phyloP scores from a whole-genome alignment of 352 stramenopile species.

The Phytophthora uliginosa region DNA sequence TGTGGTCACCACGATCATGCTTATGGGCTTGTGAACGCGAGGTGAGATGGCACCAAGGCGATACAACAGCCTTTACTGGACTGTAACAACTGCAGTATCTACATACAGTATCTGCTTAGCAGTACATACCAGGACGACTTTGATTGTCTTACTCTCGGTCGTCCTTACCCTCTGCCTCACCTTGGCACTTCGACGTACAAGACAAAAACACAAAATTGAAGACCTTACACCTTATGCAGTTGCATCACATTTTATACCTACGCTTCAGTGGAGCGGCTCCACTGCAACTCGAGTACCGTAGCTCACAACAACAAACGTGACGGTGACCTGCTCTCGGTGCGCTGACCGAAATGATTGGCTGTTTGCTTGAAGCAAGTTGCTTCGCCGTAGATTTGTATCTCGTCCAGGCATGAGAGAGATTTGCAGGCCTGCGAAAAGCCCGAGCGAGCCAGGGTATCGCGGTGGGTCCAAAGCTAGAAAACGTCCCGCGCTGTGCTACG shows the following conservation, averaged over 20 bases:
- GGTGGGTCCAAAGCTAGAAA: slow-evolving; percentile 12
- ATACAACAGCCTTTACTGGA: not conserved
- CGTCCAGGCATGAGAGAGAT: not conserved
- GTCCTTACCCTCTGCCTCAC: too few species aligned
- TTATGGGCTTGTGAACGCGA: not conserved
- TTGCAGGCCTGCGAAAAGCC: not conserved
- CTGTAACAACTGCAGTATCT: not conserved
- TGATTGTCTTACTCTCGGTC: not conserved
- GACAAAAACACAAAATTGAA: too few species aligned
- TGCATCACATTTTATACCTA: too few species aligned
- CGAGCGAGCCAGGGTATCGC: not conserved
- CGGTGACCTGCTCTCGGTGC: not conserved
- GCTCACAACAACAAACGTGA: not conserved
- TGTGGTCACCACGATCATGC: not conserved
- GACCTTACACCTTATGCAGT: too few species aligned
- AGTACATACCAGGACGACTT: not conserved
- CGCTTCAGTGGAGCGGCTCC: too few species aligned
- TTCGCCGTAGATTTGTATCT: not conserved
- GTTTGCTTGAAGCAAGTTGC: not conserved
- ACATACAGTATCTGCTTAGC: not conserved
- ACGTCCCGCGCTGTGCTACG: slow-evolving; percentile 13
- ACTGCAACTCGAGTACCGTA: too few species aligned
- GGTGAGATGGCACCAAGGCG: not conserved
- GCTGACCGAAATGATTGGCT: not conserved
- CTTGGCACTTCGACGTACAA: too few species aligned